Evolutionary conservation across 208 protist genomes (phyloP), one percentile per base, ranked within the genome.

Genomic region (Leptomonas pyrrhocoris): DNA sequence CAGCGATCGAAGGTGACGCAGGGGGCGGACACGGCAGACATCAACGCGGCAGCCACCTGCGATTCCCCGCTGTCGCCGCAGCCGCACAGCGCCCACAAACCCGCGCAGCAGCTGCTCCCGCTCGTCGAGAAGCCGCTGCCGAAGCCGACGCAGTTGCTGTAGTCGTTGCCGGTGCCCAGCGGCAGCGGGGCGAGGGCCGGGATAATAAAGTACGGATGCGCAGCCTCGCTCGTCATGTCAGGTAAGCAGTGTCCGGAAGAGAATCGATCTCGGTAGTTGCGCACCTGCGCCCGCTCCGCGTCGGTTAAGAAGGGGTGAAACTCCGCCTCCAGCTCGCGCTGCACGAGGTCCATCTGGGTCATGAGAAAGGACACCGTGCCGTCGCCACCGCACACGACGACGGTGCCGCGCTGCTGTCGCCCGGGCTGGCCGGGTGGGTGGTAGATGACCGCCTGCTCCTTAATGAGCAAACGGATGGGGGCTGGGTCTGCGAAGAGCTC

Each of bases 81-180:
- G 18, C 46, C 48, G 40, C 34, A 77, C 21, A 70, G 75, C 12
- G 56, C 59, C 18, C 61, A 57, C 25, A 76, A 36, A 0, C 62
- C 36, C 7, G 40, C 5, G 21, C 62, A 70, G 55, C 53, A 68
- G 62, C 28, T 43, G 23, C 54, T 58, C 21, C 53, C 42, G 48
- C 36, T 75, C 36, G 58, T 49, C 28, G 62, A 71, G 61, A 92
- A 90, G 27, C 81, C 83, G 8, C 45, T 68, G 38, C 91, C 88
- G 60, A 96, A 94, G 27, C 91, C 91, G 19, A 94, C 56, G 34
- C 77, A 90, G 75, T 86, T 90, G 62, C 83, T 87, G 75, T 78
- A 92, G 68, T 96, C 91, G 75, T 96, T 96, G 31, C 91, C 91
- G 1, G 91, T 96, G 18, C 91, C 91, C 25, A 94, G 77, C 15